phyloP scores from a whole-genome alignment of 371 early-diverging fungal genomes.

The Mortierella sp. region DNA sequence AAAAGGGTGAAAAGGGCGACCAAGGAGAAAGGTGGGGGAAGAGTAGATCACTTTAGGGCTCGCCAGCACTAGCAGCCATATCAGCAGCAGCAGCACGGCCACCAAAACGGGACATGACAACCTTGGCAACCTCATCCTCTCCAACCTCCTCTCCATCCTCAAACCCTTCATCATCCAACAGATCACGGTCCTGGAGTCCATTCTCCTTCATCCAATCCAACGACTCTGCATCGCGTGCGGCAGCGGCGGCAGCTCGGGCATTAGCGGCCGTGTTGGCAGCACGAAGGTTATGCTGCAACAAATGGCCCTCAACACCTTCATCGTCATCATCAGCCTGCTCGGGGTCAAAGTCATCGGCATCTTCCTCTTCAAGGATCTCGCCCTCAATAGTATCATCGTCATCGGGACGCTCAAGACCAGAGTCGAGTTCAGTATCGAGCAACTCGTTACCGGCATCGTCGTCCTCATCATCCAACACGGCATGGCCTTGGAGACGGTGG shows the following conservation, averaged over 20 bases:
- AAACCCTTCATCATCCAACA: constrained; percentile 20
- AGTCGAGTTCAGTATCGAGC: constrained; percentile 40
- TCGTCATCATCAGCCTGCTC: not conserved
- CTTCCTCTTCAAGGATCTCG: constrained; percentile 44
- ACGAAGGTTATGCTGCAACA: constrained; percentile 1
- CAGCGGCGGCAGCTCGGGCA: not conserved
- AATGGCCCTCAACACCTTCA: constrained; percentile 5
- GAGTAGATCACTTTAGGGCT: not conserved
- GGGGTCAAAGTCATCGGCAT: constrained; percentile 18
- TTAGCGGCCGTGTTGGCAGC: not conserved
- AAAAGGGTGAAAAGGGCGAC: not conserved
- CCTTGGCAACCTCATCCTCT: constrained; percentile 7
- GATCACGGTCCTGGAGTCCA: constrained; percentile 17
- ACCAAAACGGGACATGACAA: constrained; percentile 18
- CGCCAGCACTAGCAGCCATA: constrained; percentile 29
- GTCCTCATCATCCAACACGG: constrained; percentile 42
- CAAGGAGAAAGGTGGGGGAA: no score
- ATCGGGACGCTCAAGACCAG: constrained; percentile 27
- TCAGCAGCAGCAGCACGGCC: constrained; percentile 28
- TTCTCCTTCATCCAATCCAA: constrained; percentile 24
- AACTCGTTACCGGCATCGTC: constrained; percentile 55
- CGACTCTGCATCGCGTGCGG: not conserved
- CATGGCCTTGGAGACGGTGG: constrained; percentile 24
- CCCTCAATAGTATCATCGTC: constrained; percentile 55
- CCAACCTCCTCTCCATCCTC: constrained; percentile 15